A percentile compares a stretch with the other conserved stretches of the same genome.
Conservation (phyloP, 163 green algal species). For the Prototheca wickerhamii region DNA sequence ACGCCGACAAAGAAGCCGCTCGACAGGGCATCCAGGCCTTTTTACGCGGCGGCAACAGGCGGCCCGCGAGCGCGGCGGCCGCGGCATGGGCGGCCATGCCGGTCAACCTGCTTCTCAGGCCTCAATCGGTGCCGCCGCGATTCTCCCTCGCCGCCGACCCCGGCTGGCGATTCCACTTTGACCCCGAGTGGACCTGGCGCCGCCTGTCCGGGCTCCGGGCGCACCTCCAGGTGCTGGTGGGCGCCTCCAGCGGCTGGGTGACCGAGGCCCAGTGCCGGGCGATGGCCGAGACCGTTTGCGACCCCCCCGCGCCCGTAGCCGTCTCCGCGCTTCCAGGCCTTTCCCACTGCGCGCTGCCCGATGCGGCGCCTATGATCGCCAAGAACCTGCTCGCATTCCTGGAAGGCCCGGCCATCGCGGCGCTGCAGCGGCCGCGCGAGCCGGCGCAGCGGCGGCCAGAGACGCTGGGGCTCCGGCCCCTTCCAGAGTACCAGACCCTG, state of each 20-base stretch:
- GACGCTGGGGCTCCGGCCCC: slow-evolving; percentile 22
- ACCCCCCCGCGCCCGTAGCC: background rate
- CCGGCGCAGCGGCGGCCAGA: slow-evolving; percentile 16
- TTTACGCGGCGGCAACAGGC: no score
- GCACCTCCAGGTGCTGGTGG: slow-evolving; percentile 19
- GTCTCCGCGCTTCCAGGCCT: background rate
- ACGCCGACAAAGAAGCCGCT: no score
- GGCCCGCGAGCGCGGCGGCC: background rate
- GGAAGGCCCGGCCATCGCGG: slow-evolving; percentile 9
- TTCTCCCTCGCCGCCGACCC: slow-evolving; percentile 16
- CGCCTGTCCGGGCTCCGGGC: slow-evolving; percentile 3
- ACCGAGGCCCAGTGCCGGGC: background rate
- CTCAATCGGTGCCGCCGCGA: no score
- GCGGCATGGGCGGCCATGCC: background rate
- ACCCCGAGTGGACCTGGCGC: slow-evolving; percentile 3
- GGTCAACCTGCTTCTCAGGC: no score
- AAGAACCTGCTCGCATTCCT: slow-evolving; percentile 21
- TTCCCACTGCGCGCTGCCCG: slow-evolving; percentile 3
- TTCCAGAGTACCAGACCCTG: slow-evolving; percentile 28
- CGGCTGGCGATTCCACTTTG: slow-evolving; percentile 21
- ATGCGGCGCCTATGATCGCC: slow-evolving; percentile 1
- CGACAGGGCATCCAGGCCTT: no score
- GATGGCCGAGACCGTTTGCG: background rate
- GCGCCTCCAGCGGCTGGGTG: slow-evolving; percentile 6
- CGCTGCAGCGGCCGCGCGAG: background rate